These are phyloP conservation scores for Hymenoscyphus albidus DNA, from an alignment of 2,329 filamentous ascomycete species.

Conservation along the genomic window DNA sequence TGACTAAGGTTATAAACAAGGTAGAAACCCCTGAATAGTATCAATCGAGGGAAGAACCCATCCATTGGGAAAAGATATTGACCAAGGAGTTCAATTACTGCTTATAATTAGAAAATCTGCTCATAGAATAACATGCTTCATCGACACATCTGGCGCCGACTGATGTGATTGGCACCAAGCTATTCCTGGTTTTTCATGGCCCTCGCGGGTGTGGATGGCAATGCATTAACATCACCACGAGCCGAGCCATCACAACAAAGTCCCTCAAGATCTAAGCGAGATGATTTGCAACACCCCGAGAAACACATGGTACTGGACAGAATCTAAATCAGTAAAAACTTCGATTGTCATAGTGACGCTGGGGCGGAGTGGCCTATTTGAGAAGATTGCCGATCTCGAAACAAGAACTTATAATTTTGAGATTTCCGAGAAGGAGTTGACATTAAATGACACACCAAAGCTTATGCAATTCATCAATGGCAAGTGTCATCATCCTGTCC, in stretches of 20 bases:
- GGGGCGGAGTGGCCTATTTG: not conserved
- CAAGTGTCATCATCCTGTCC: constrained; percentile 32
- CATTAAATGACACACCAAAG: constrained; percentile 35
- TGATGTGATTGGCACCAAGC: constrained; percentile 3
- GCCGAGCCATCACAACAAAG: not conserved
- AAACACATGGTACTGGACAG: constrained; percentile 3
- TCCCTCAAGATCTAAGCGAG: not conserved
- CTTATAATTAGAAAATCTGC: no score
- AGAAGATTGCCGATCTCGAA: not conserved
- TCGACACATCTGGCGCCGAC: no score
- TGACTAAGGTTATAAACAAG: no score
- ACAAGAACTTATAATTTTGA: constrained; percentile 3
- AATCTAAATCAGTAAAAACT: not conserved
- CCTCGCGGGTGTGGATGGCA: not conserved
- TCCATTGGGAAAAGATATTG: no score
- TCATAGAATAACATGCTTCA: no score
- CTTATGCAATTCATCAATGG: constrained; percentile 50
- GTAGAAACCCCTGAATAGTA: no score
- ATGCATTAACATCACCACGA: not conserved
- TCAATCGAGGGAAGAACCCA: no score
- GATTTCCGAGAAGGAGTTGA: constrained; percentile 3
- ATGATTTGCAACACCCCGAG: not conserved
- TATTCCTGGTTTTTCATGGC: constrained; percentile 4
- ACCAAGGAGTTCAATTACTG: no score
- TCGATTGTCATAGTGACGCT: constrained; percentile 4